phyloP scores from a whole-genome alignment of 1,284 basidiomycete species.

The Irpex lacteus region DNA sequence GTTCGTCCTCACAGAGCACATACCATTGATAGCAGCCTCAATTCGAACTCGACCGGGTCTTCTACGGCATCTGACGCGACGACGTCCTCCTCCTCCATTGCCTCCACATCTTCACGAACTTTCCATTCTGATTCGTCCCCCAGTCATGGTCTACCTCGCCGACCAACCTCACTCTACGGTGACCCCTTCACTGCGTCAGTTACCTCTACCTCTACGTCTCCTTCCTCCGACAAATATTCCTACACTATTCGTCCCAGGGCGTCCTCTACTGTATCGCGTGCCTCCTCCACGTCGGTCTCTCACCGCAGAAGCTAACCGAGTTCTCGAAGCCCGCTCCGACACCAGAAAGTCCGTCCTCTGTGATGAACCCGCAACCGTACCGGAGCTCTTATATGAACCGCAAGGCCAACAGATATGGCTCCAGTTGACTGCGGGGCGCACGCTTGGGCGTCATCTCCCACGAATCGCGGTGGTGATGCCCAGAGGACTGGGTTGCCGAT shows the following conservation, averaged over 20 bases:
- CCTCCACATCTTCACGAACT: constrained; percentile 24
- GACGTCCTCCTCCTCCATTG: constrained; percentile 22
- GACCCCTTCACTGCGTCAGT: constrained; percentile 15
- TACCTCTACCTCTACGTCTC: constrained; percentile 19
- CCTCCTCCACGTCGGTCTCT: constrained; percentile 14
- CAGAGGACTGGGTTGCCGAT: constrained; percentile 49
- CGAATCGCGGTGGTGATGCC: constrained; percentile 80
- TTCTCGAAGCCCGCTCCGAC: constrained; percentile 19
- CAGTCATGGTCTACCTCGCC: constrained; percentile 29
- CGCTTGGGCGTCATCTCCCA: constrained; percentile 70
- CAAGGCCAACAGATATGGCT: constrained; percentile 59
- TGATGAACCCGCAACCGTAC: constrained; percentile 63
- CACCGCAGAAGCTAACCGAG: constrained; percentile 25
- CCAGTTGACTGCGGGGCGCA: constrained; percentile 50
- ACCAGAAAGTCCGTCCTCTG: constrained; percentile 35
- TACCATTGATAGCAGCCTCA: constrained; percentile 36
- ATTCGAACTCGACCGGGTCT: constrained; percentile 27
- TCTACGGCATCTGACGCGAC: constrained; percentile 33
- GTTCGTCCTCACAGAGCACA: constrained; percentile 37
- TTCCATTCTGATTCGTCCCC: constrained; percentile 25
- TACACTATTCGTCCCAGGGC: constrained; percentile 22
- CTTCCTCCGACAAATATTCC: constrained; percentile 24
- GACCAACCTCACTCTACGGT: constrained; percentile 51
- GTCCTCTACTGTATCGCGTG: constrained; percentile 20
- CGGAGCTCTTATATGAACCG: constrained; percentile 71